phyloP scores from a whole-genome alignment of 1,284 basidiomycete species.

The Fistulinella cinereoalba region DNA sequence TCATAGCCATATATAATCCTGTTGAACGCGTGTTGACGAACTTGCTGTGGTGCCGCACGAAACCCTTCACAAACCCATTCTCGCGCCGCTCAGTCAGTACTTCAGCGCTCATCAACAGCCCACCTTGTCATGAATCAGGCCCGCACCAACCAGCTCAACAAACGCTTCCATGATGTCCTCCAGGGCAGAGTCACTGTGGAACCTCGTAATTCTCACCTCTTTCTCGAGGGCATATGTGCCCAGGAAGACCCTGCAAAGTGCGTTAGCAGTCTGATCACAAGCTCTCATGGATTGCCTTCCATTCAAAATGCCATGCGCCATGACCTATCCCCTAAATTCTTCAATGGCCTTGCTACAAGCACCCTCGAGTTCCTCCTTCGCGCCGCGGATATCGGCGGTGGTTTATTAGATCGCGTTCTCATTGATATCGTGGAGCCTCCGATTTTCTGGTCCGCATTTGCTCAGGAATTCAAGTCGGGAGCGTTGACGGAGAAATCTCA shows the following conservation, averaged over 20 bases:
- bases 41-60: too few species aligned
- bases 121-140: too few species aligned
- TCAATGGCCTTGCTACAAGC: constrained; percentile 43
- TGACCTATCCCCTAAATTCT: constrained; percentile 39
- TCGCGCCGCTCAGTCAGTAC: too few species aligned
- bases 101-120: too few species aligned
- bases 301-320: constrained; percentile 47
- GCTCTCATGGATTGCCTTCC: constrained; percentile 38
- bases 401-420: constrained; percentile 42
- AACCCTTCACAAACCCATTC: too few species aligned
- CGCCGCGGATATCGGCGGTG: constrained; percentile 43
- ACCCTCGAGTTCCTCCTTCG: constrained; percentile 46
- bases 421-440: constrained; percentile 50
- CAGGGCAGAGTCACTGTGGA: constrained; percentile 20
- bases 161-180: constrained; percentile 27
- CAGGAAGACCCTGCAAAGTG: constrained; percentile 42
- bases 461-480: constrained; percentile 37
- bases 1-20: too few species aligned
- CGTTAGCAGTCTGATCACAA: constrained; percentile 42
- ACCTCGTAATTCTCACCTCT: constrained; percentile 24
- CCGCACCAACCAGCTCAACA: constrained; percentile 22
- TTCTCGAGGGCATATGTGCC: constrained; percentile 48
- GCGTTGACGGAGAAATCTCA: constrained; percentile 38
- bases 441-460: constrained; percentile 51
- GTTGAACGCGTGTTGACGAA: too few species aligned